Percentiles rank a stretch among this genome's conserved stretches.
Conservation (phyloP, 129 eudicot species). For the Lactuca saligna region DNA sequence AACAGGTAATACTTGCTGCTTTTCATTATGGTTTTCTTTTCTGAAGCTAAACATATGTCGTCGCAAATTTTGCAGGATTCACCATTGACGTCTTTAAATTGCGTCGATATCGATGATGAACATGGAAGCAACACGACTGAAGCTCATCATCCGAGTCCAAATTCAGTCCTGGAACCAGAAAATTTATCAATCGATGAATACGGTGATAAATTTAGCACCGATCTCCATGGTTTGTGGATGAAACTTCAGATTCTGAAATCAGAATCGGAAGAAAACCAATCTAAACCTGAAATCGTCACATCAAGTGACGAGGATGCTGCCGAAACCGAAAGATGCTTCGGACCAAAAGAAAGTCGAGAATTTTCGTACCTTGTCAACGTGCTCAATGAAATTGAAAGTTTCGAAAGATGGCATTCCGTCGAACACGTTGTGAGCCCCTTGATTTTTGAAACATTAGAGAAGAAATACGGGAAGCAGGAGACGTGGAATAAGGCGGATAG, state of each 20-base stretch:
- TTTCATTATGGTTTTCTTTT: not conserved
- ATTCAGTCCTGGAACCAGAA: slow-evolving; percentile 63
- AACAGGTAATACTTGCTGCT: slow-evolving; percentile 28
- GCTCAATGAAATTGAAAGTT: slow-evolving; percentile 46
- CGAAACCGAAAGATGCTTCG: slow-evolving; percentile 29
- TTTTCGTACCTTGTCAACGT: slow-evolving; percentile 66
- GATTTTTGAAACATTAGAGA: slow-evolving; percentile 64
- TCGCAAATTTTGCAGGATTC: slow-evolving; percentile 43
- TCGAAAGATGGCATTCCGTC: slow-evolving; percentile 35
- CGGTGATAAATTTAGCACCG: slow-evolving; percentile 29
- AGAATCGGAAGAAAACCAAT: slow-evolving; percentile 49
- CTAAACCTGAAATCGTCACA: slow-evolving; percentile 42
- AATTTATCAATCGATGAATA: slow-evolving; percentile 33
- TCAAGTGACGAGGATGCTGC: slow-evolving; percentile 44
- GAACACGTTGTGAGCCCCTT: slow-evolving; percentile 43
- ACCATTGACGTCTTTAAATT: slow-evolving; percentile 16
- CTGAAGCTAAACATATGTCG: not conserved
- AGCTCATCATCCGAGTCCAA: slow-evolving; percentile 56
- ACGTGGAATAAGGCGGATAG: slow-evolving; percentile 64
- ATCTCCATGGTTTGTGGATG: slow-evolving; percentile 44
- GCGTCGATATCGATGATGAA: slow-evolving; percentile 25
- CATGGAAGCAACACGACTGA: slow-evolving; percentile 32
- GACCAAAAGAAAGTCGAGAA: slow-evolving; percentile 46
- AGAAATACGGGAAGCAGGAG: slow-evolving; percentile 52
- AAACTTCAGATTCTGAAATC: slow-evolving; percentile 52